Conservation (phyloP, 1,284 basidiomycete species). For the Salmacisia buchloeana region DNA sequence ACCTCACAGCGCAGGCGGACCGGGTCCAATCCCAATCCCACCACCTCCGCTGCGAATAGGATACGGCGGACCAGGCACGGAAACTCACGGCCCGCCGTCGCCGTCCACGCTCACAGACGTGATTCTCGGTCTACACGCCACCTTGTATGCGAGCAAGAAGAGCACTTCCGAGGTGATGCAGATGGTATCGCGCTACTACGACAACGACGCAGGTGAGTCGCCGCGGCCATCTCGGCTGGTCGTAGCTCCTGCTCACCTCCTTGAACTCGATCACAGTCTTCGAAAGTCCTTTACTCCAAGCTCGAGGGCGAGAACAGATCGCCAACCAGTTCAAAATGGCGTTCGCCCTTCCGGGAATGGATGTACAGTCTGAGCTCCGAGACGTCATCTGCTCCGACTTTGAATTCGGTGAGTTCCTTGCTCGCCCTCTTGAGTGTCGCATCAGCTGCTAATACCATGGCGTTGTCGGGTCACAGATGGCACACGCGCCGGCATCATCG, state of each 20-base stretch:
- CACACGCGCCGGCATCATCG: conserved; percentile 50
- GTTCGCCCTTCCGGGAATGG: conserved; percentile 45
- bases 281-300: conserved; percentile 44
- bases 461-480: conserved; percentile 23
- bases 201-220: conserved; percentile 32
- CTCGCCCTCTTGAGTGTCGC: background rate
- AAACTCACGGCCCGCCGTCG: conserved; percentile 34
- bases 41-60: background rate
- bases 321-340: conserved; percentile 50
- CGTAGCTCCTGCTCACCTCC: background rate
- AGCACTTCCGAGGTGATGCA: conserved; percentile 41
- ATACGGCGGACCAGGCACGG: background rate
- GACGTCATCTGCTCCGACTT: conserved; percentile 50
- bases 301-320: conserved; percentile 43
- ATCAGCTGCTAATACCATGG: background rate
- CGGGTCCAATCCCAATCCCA: background rate
- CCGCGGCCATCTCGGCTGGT: too few species aligned
- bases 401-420: conserved; percentile 28
- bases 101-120: conserved; percentile 49
- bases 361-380: conserved; percentile 46
- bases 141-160: conserved; percentile 47
- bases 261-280: conserved; percentile 23
- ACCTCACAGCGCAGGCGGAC: background rate
- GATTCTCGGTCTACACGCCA: conserved; percentile 44
- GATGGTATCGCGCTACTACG: conserved; percentile 46